Conservation (phyloP, 306 rosid species). For the Leucaena leucocephala region DNA sequence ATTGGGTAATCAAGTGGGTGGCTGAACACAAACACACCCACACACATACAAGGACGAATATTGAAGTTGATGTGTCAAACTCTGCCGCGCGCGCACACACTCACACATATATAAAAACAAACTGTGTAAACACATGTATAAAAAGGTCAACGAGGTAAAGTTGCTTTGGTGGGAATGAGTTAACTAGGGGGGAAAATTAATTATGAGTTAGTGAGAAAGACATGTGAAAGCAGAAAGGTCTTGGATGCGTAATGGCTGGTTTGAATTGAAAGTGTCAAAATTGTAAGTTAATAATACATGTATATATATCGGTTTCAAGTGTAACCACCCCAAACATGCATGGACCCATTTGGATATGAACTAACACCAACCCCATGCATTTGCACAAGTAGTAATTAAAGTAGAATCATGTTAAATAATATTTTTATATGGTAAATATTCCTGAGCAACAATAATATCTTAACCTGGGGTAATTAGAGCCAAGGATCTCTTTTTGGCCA, state of each 20-base stretch:
- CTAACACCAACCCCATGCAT: not conserved
- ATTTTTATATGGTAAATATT: too few species aligned
- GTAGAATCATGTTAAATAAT: not conserved
- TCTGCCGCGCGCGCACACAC: too few species aligned
- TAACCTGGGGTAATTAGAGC: conserved; percentile 65
- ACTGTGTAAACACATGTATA: not conserved
- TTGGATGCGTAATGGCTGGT: not conserved
- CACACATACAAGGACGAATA: not conserved
- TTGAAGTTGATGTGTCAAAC: not conserved
- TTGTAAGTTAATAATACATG: too few species aligned
- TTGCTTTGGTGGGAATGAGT: not conserved
- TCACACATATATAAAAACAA: too few species aligned
- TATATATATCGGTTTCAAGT: too few species aligned
- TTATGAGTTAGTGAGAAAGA: not conserved
- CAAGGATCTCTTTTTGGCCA: conserved; percentile 84
- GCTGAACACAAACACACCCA: not conserved
- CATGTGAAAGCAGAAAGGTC: not conserved
- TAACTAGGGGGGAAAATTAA: not conserved
- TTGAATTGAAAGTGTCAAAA: conserved; percentile 37
- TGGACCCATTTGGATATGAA: not conserved
- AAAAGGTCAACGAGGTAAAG: not conserved
- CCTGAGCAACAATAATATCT: not conserved
- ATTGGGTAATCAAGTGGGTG: conserved; percentile 4
- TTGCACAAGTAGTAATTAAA: not conserved
- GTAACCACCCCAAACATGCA: not conserved